Conservation (phyloP, 2,329 filamentous ascomycete genomes). For the Ascosphaera apis region DNA sequence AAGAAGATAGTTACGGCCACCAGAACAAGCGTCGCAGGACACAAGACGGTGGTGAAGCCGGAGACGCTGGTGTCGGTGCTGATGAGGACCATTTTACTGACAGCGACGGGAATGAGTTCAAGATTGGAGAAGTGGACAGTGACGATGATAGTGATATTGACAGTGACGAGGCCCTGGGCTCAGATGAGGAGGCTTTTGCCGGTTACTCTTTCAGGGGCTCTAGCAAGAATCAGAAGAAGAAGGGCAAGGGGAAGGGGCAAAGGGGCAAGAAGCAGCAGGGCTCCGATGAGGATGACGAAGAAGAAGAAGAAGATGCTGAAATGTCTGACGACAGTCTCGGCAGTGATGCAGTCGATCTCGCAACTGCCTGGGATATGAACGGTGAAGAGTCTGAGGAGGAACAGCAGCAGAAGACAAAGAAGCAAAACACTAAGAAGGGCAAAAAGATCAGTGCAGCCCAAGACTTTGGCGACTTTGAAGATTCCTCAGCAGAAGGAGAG, state of each 20-base stretch:
- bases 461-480: conserved; percentile 4
- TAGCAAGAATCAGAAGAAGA: conserved; percentile 15
- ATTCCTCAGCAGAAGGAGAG: conserved; percentile 13
- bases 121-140: conserved; percentile 43
- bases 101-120: conserved; percentile 70
- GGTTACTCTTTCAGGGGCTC: conserved; percentile 46
- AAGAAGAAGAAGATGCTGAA: conserved; percentile 19
- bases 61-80: conserved; percentile 22
- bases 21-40: conserved; percentile 17
- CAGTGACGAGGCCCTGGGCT: conserved; percentile 65
- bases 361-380: conserved; percentile 36
- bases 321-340: conserved; percentile 37
- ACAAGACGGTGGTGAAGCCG: conserved; percentile 16
- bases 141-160: conserved; percentile 48
- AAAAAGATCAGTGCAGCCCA: conserved; percentile 10
- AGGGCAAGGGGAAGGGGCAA: conserved; percentile 5
- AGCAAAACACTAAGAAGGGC: conserved; percentile 11
- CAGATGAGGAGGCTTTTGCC: conserved; percentile 66
- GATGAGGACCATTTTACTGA: conserved; percentile 55
- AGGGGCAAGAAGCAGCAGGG: conserved; percentile 7
- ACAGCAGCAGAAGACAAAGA: conserved; percentile 12
- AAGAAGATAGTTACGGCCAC: conserved; percentile 29
- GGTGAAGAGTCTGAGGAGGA: conserved; percentile 24
- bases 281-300: conserved; percentile 6
- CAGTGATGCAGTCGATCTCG: conserved; percentile 39